Evolutionary conservation across 106 monocot genomes (phyloP).

Genomic region (Triglochin maritima): DNA sequence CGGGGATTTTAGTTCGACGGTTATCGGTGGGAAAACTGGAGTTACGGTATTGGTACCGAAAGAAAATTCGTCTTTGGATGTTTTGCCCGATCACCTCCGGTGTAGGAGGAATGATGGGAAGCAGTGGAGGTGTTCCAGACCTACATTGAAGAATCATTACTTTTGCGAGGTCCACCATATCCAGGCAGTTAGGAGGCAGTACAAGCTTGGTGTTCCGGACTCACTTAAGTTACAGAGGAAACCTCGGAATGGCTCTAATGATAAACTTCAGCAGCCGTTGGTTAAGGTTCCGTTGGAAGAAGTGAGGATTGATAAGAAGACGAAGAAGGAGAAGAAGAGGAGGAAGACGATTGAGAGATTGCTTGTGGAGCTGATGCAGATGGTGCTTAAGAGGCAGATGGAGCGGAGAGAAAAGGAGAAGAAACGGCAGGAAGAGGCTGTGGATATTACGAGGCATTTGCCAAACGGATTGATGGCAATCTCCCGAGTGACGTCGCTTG

Average conservation of each 20-base stretch:
- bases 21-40: too few species aligned
- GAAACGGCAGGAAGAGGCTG: not conserved
- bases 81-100: conserved; percentile 15
- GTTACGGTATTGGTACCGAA: too few species aligned
- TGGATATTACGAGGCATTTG: conserved; percentile 34
- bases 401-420: conserved; percentile 10
- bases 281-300: not conserved
- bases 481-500: conserved; percentile 5
- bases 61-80: too few species aligned
- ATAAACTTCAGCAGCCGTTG: not conserved
- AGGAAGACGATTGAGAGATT: conserved; percentile 4
- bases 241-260: not conserved
- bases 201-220: conserved; percentile 18
- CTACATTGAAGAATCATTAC: not conserved
- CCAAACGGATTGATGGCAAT: conserved; percentile 88
- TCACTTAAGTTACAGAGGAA: conserved; percentile 10
- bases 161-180: conserved; percentile 8
- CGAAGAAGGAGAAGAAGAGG: conserved; percentile 7
- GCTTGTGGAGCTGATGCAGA: conserved; percentile 10
- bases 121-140: conserved; percentile 7
- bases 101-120: conserved; percentile 13
- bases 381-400: conserved; percentile 16
- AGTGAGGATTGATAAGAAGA: conserved; percentile 2
- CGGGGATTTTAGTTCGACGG: too few species aligned
- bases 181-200: conserved; percentile 6